These are phyloP conservation scores for Ogataea pilisensis DNA, from an alignment of 805 yeast species.

Conservation along the genomic window DNA sequence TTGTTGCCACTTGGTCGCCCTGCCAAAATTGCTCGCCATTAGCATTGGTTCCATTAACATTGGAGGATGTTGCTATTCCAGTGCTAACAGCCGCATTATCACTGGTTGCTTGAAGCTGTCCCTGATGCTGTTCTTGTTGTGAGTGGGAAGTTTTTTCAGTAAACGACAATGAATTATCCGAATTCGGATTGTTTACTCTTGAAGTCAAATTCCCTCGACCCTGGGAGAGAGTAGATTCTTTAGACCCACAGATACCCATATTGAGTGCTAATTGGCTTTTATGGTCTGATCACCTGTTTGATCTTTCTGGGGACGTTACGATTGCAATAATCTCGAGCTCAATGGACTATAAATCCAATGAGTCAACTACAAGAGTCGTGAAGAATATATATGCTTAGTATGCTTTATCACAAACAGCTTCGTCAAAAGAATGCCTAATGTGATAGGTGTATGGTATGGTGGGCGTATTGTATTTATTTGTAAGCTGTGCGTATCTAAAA, in stretches of 20 bases:
- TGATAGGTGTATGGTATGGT: too few species aligned
- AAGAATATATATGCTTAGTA: too few species aligned
- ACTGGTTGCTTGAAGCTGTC: conserved; percentile 1
- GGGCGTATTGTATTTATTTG: too few species aligned
- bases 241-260: conserved; percentile 29
- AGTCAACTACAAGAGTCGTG: too few species aligned
- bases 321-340: too few species aligned
- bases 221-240: conserved; percentile 11
- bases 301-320: too few species aligned
- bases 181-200: background rate
- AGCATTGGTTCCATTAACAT: background rate
- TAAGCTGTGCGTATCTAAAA: too few species aligned
- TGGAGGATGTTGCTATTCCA: background rate
- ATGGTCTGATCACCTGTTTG: too few species aligned
- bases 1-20: background rate
- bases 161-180: background rate
- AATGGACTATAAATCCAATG: too few species aligned
- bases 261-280: too few species aligned
- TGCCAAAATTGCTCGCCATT: background rate
- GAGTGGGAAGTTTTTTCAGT: background rate
- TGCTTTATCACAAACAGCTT: too few species aligned
- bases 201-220: background rate
- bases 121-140: background rate
- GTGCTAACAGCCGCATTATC: conserved; percentile 2
- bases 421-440: too few species aligned